These are phyloP conservation scores for Leptoxyphium fumago DNA, from an alignment of 2,329 filamentous ascomycete species.

Conservation along the genomic window DNA sequence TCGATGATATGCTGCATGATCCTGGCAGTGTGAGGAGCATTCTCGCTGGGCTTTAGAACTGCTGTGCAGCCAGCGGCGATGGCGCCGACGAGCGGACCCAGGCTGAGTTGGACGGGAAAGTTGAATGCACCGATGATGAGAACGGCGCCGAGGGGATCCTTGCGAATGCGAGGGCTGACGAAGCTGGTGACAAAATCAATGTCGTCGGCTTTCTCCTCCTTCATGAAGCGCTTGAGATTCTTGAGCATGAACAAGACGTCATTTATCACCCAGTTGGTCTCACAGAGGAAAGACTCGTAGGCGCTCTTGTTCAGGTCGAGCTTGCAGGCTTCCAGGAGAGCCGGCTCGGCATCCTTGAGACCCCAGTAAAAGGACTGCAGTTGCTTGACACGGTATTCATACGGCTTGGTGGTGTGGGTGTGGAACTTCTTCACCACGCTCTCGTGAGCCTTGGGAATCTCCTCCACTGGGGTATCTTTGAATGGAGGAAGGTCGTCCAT, in stretches of 20 bases:
- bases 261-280: constrained; percentile 65
- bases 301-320: constrained; percentile 64
- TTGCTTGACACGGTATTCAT: constrained; percentile 72
- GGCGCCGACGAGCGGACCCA: constrained; percentile 72
- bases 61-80: constrained; percentile 86
- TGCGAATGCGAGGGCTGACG: constrained; percentile 61
- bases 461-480: constrained; percentile 45
- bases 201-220: constrained; percentile 62
- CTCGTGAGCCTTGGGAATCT: constrained; percentile 47
- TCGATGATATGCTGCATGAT: constrained; percentile 67
- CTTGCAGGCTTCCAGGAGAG: constrained; percentile 59
- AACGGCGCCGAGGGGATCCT: constrained; percentile 73
- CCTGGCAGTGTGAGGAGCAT: constrained; percentile 59
- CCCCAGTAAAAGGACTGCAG: constrained; percentile 93
- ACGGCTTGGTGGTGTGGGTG: constrained; percentile 64
- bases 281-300: constrained; percentile 59
- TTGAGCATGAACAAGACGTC: constrained; percentile 68
- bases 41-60: constrained; percentile 82
- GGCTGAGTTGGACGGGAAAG: constrained; percentile 69
- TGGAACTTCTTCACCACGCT: constrained; percentile 55
- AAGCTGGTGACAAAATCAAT: constrained; percentile 53
- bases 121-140: constrained; percentile 87
- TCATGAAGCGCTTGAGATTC: constrained; percentile 66
- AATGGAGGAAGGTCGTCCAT: constrained; percentile 18
- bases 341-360: constrained; percentile 59